Conservation (phyloP, 176 grass and related monocot genomes). For the Secale cereale region DNA sequence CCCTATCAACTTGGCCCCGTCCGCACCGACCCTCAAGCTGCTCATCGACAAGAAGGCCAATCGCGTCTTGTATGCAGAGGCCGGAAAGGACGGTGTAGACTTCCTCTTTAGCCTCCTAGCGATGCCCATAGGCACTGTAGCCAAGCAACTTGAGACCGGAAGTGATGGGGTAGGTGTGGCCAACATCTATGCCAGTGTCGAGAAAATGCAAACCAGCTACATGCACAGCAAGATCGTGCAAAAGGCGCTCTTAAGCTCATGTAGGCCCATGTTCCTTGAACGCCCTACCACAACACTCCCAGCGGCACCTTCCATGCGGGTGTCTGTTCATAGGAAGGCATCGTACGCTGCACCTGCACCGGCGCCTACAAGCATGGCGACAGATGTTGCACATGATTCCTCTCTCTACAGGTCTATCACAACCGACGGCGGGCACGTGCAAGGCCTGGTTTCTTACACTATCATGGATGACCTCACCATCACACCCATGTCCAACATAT, state of each 20-base stretch:
- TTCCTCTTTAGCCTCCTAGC: no score
- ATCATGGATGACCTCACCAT: slow-evolving; percentile 43
- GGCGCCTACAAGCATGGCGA: no score
- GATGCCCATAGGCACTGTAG: no score
- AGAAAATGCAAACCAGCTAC: slow-evolving; percentile 28
- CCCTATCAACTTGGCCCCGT: no score
- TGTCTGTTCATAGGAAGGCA: neutral
- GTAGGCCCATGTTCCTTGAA: neutral
- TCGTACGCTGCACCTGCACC: no score
- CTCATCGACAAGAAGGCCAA: no score
- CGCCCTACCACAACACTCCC: neutral
- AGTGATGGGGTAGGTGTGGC: neutral
- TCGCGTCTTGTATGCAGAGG: no score
- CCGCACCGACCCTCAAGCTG: no score
- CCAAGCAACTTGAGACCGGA: neutral
- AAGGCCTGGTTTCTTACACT: neutral
- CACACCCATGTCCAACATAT: slow-evolving; percentile 32
- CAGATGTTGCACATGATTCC: neutral
- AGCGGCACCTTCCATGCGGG: neutral
- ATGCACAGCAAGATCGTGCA: slow-evolving; percentile 1
- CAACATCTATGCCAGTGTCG: slow-evolving; percentile 20
- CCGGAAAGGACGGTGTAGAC: no score
- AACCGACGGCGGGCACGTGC: slow-evolving; percentile 21
- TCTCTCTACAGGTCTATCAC: neutral
- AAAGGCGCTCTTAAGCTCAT: slow-evolving; percentile 15